These are phyloP conservation scores for Onygena corvina DNA, from an alignment of 2,329 filamentous ascomycete genomes.

Conservation along the genomic window DNA sequence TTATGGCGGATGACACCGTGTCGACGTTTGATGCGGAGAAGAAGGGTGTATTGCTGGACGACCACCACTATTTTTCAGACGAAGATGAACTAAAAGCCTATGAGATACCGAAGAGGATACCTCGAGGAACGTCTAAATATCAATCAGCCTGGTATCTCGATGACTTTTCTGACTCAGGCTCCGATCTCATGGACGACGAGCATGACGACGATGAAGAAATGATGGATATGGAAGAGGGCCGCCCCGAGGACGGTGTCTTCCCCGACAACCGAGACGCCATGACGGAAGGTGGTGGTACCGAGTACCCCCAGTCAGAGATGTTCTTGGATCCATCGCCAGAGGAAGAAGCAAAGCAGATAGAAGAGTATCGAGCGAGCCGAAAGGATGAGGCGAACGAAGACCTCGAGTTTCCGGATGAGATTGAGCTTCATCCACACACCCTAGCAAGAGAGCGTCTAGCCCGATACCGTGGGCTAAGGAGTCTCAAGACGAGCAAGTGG, in stretches of 20 bases:
- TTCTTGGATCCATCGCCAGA: constrained; percentile 69
- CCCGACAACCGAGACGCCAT: constrained; percentile 41
- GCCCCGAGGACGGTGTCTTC: constrained; percentile 72
- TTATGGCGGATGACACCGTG: constrained; percentile 57
- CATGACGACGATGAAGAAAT: constrained; percentile 48
- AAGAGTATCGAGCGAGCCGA: constrained; percentile 66
- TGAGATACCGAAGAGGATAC: constrained; percentile 58
- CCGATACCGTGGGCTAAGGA: constrained; percentile 85
- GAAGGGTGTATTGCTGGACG: constrained; percentile 86
- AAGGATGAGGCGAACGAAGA: constrained; percentile 77
- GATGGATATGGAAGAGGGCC: constrained; percentile 41
- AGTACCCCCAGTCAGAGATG: constrained; percentile 88
- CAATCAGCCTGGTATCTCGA: constrained; percentile 89
- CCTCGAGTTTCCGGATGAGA: constrained; percentile 91
- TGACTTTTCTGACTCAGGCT: constrained; percentile 70
- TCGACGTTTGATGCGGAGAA: constrained; percentile 44
- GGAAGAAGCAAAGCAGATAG: constrained; percentile 72
- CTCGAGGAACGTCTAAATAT: constrained; percentile 84
- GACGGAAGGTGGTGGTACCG: constrained; percentile 69
- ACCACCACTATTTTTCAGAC: constrained; percentile 96
- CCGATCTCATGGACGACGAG: constrained; percentile 65
- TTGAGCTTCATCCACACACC: constrained; percentile 81
- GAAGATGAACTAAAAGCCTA: constrained; percentile 60
- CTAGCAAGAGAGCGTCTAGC: constrained; percentile 73
- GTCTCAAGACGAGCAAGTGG: constrained; percentile 75